Base-by-base conservation (phyloP, 2,329 filamentous ascomycete species). In the Acrocalymma vagum region DNA sequence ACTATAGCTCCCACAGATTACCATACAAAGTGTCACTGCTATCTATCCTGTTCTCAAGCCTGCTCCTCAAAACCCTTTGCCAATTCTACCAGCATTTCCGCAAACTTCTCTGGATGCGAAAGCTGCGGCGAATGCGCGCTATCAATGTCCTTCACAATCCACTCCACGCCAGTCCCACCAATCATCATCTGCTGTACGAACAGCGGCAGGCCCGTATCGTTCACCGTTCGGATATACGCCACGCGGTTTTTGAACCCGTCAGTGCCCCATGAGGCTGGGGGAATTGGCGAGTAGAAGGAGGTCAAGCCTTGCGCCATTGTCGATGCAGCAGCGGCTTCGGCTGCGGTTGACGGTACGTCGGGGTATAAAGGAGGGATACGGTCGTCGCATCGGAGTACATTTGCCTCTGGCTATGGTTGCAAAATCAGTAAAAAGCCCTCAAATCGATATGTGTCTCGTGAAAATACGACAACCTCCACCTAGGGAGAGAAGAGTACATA, bases 111-210 rank as follows among this genome's bases (percentile, higher is more conserved):
- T 0, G 69, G 67, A 51, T 63, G 65, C 28, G 65, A 65, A 42
- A 70, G 34, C 37, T 72, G 72, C 9, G 67, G 66, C 29, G 60
- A 69, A 51, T 72, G 69, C 9, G 59, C 64, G 3, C 52, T 55
- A 36, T 67, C 51, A 8, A 58, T 49, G 8, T 55, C 60, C 31
- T 62, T 63, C 8, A 58, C 53, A 21, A 48, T 57, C 22, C 58
- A 50, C 4, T 61, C 49, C 2, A 47, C 58, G 7, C 55, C 54
- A 16, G 41, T 41, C 11, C 36, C 40, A 31, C 49, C 50, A 34
- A 66, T 38, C 31, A 66, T 54, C 24, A 44, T 41, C 25, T 68
- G 51, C 45, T 69, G 63, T 5, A 59, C 35, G 3, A 37, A 28
- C 7, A 53, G 32, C 10, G 59, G 52, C 20, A 70, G 31, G 1